phyloP scores from a whole-genome alignment of 2,329 filamentous ascomycete genomes.

The Fonsecaea multimorphosa region DNA sequence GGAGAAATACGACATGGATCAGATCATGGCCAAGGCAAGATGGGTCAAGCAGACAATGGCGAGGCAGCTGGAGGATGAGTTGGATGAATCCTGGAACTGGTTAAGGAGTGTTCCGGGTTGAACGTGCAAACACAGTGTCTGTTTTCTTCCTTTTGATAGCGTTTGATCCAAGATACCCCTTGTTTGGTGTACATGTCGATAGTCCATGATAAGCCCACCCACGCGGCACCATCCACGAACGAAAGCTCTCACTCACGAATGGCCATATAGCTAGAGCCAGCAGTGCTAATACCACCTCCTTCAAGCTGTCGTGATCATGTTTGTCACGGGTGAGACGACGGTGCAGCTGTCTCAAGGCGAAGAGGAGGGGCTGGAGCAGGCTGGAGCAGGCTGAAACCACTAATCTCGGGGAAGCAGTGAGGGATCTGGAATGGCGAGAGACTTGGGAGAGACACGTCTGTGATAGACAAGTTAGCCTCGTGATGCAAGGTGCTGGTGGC shows the following conservation, averaged over 20 bases:
- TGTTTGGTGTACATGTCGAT: background rate
- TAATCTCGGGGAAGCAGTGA: slow-evolving; percentile 19
- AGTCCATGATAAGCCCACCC: background rate
- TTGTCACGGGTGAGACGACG: background rate
- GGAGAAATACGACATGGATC: slow-evolving; percentile 29
- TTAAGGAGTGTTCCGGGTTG: slow-evolving; percentile 27
- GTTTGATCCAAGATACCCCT: slow-evolving; percentile 19
- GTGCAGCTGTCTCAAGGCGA: background rate
- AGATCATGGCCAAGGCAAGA: slow-evolving; percentile 34
- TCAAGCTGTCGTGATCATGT: background rate
- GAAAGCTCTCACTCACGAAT: background rate
- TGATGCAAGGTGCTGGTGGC: background rate
- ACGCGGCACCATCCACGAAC: background rate
- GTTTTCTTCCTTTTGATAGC: background rate
- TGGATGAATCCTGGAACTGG: slow-evolving; percentile 27
- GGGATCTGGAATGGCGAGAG: slow-evolving; percentile 5
- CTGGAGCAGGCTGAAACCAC: slow-evolving; percentile 19
- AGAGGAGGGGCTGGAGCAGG: background rate
- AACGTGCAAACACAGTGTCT: background rate
- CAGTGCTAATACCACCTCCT: background rate
- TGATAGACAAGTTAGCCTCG: slow-evolving; percentile 17
- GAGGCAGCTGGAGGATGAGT: slow-evolving; percentile 4
- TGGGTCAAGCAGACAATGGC: slow-evolving; percentile 36
- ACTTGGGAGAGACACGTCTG: background rate
- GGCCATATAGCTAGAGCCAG: too few relatives aligned